phyloP scores from a whole-genome alignment of 805 yeast species.

The Debaryomyces prosopidis region DNA sequence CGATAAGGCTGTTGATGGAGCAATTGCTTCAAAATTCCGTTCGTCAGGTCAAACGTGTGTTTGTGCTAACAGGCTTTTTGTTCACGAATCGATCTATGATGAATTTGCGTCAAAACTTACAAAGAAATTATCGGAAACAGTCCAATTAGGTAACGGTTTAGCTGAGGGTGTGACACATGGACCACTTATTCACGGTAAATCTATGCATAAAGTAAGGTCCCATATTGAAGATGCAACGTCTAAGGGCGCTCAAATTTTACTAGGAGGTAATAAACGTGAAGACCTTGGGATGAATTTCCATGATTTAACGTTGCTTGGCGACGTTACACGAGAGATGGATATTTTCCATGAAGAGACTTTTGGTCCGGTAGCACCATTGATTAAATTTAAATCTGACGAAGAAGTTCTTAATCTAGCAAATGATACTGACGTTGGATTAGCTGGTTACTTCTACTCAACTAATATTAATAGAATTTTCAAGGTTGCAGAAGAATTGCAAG shows the following conservation, averaged over 20 bases:
- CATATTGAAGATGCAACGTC: conserved; percentile 67
- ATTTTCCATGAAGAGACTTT: conserved; percentile 74
- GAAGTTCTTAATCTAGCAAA: conserved; percentile 67
- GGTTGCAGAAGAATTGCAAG: conserved; percentile 67
- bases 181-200: conserved; percentile 66
- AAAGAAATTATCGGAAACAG: conserved; percentile 32
- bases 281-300: conserved; percentile 65
- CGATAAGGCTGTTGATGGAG: conserved; percentile 53
- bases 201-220: conserved; percentile 57
- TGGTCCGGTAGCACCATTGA: conserved; percentile 76
- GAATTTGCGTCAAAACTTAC: conserved; percentile 47
- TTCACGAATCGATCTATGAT: conserved; percentile 52
- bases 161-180: conserved; percentile 66
- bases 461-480: conserved; percentile 55
- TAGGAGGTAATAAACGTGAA: conserved; percentile 58
- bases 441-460: conserved; percentile 70
- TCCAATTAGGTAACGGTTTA: conserved; percentile 64
- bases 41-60: conserved; percentile 68
- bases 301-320: conserved; percentile 66
- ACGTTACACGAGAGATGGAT: conserved; percentile 56
- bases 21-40: conserved; percentile 58
- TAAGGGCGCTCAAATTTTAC: conserved; percentile 62
- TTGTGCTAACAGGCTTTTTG: conserved; percentile 60
- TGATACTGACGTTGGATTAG: conserved; percentile 69
- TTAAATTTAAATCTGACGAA: conserved; percentile 62